phyloP scores from a whole-genome alignment of 1,284 basidiomycete species.

The Cutaneotrichosporon arboriforme region DNA sequence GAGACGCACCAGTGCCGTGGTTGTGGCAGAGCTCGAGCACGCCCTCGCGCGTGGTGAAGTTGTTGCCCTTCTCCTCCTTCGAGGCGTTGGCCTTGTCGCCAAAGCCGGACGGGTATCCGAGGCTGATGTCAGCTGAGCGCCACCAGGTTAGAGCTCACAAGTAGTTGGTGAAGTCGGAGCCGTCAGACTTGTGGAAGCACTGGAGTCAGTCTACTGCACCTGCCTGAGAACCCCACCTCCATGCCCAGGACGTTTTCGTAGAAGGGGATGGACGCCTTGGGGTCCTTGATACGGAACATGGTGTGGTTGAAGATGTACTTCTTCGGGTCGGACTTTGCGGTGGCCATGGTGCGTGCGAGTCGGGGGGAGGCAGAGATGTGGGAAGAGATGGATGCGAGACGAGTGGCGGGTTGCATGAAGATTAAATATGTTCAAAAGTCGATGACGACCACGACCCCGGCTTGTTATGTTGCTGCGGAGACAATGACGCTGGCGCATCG shows the following conservation, averaged over 20 bases:
- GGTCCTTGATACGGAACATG: slow-evolving; percentile 75
- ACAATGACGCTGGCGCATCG: too few species aligned
- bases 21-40: slow-evolving; percentile 84
- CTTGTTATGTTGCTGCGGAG: too few species aligned
- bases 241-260: slow-evolving; percentile 79
- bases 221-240: slow-evolving; percentile 52
- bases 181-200: slow-evolving; percentile 39
- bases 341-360: slow-evolving; percentile 24
- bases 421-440: too few species aligned
- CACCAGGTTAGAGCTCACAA: slow-evolving; percentile 18
- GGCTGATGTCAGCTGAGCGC: slow-evolving; percentile 16
- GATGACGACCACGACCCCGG: too few species aligned
- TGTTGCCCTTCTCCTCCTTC: slow-evolving; percentile 40
- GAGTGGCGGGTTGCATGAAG: background rate
- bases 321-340: slow-evolving; percentile 24
- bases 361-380: background rate
- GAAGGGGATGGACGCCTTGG: slow-evolving; percentile 64
- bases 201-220: slow-evolving; percentile 1
- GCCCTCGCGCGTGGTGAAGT: slow-evolving; percentile 41
- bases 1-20: slow-evolving; percentile 64
- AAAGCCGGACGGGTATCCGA: slow-evolving; percentile 40
- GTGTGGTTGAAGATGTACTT: slow-evolving; percentile 70
- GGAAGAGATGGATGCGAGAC: background rate
- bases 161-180: slow-evolving; percentile 48
- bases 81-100: slow-evolving; percentile 29